These are phyloP conservation scores for Chrysosporium queenslandicum DNA, from an alignment of 2,329 filamentous ascomycete species.

Conservation along the genomic window DNA sequence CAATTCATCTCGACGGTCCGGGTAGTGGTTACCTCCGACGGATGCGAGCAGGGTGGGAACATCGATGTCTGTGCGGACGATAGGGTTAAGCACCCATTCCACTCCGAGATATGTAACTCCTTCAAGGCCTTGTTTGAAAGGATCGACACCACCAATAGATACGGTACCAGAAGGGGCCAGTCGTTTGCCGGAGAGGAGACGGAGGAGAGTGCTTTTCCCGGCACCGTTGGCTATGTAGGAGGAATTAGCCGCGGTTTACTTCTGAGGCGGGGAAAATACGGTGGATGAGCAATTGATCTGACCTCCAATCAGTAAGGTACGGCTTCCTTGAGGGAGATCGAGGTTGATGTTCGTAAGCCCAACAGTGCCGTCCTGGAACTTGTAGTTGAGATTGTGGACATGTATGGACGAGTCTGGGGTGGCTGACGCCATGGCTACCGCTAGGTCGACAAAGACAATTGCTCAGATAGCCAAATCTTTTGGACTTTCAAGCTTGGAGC, in stretches of 20 bases:
- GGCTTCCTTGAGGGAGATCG: constrained; percentile 67
- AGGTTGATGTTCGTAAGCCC: constrained; percentile 67
- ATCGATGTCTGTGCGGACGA: constrained; percentile 89
- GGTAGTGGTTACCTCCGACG: constrained; percentile 77
- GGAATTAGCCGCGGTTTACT: constrained; percentile 1
- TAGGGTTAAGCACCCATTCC: constrained; percentile 96
- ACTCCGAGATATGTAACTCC: constrained; percentile 95
- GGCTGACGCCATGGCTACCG: constrained; percentile 7
- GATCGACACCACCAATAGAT: constrained; percentile 70
- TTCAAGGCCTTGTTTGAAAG: constrained; percentile 80
- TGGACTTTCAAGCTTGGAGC: background rate
- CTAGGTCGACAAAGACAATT: background rate
- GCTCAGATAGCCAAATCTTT: background rate
- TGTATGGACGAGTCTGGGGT: constrained; percentile 51
- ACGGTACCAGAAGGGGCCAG: constrained; percentile 71
- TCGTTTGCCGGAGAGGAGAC: constrained; percentile 87
- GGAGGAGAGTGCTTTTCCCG: constrained; percentile 92
- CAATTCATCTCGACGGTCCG: constrained; percentile 74
- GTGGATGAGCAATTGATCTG: constrained; percentile 20
- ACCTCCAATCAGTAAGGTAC: constrained; percentile 85
- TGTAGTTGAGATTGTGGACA: constrained; percentile 71
- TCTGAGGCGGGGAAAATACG: background rate
- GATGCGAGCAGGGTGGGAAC: constrained; percentile 74
- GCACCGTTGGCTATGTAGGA: constrained; percentile 66
- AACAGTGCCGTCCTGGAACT: constrained; percentile 73